These are phyloP conservation scores for Nakazawaea wickerhamii DNA, from an alignment of 805 yeast species.

Conservation along the genomic window DNA sequence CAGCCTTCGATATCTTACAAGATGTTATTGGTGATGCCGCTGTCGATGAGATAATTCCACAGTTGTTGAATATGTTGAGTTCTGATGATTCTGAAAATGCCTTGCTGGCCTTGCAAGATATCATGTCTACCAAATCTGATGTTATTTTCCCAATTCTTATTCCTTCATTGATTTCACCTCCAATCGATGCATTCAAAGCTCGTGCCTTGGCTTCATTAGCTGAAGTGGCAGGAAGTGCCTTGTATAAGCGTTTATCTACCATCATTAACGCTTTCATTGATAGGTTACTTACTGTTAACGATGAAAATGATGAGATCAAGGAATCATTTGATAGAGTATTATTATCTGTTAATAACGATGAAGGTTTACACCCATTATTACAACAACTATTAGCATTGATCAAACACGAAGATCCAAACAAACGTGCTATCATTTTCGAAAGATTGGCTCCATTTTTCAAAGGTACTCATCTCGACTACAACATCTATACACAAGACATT, in stretches of 20 bases:
- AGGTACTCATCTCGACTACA: constrained; percentile 60
- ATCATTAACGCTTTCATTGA: constrained; percentile 72
- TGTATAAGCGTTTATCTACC: constrained; percentile 64
- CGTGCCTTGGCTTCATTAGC: constrained; percentile 82
- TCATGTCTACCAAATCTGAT: constrained; percentile 86
- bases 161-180: constrained; percentile 77
- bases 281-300: constrained; percentile 39
- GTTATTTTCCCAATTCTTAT: constrained; percentile 90
- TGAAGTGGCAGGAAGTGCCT: constrained; percentile 81
- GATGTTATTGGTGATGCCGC: constrained; percentile 77
- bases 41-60: constrained; percentile 84
- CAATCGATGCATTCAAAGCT: constrained; percentile 82
- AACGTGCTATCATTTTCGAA: constrained; percentile 57
- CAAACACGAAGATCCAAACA: constrained; percentile 65
- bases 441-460: constrained; percentile 71
- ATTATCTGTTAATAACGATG: constrained; percentile 65
- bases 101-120: constrained; percentile 80
- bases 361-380: constrained; percentile 79
- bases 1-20: constrained; percentile 84
- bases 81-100: constrained; percentile 65
- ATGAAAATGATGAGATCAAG: constrained; percentile 36
- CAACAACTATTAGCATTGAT: constrained; percentile 73
- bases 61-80: constrained; percentile 58
- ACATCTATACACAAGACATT: constrained; percentile 70
- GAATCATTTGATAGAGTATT: constrained; percentile 64